Evolutionary conservation across 2,329 filamentous ascomycete genomes (phyloP), one percentile per base, ranked within the genome.

Genomic region (Trichophyton verrucosum): DNA sequence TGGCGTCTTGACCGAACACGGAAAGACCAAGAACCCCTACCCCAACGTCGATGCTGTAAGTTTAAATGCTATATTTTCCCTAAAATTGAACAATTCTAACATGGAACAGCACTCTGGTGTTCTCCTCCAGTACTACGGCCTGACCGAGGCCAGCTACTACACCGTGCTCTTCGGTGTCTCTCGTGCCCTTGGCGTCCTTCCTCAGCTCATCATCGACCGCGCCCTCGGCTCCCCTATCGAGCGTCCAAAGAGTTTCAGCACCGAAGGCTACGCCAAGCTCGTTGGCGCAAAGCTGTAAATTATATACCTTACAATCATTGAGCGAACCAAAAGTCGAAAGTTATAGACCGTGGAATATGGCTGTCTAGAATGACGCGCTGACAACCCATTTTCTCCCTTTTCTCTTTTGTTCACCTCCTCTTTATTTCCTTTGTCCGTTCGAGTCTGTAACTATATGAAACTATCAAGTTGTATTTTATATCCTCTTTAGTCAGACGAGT

Each of bases 61-160:
- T 62, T 53, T 24, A 30, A 44, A 6, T n/a, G 9, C 17, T 9
- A 11, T 13, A 9, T 27, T 11, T 38, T 15, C 22, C 11, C 8
- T 24, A 40, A 40, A 15, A 20, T n/a, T 15, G 55, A 56, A 40
- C 38, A 70, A 55, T 24, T 60, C 36, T 62, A 27, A 61, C 22
- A 24, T 60, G 24, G 7, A 13, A 46, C 62, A 79, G 76, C 94
- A 97, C 88, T 96, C 91, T 36, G 94, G 94, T 83, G 94, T 99
- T 68, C 89, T 99, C 68, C 89, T 99, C 70, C 94, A 99, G 83
- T 94, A 99, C 87, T 99, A 99, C 81, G 94, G 94, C 73, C 83
- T 99, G 76, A 97, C 89, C 66, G 92, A 99, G 84, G 88, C 94
- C 79, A 97, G 86, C 87, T 99, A 95, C 87, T 99, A 99, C 89